Conservation (phyloP, 768 basidiomycete genomes). For the Boletus speciosus region DNA sequence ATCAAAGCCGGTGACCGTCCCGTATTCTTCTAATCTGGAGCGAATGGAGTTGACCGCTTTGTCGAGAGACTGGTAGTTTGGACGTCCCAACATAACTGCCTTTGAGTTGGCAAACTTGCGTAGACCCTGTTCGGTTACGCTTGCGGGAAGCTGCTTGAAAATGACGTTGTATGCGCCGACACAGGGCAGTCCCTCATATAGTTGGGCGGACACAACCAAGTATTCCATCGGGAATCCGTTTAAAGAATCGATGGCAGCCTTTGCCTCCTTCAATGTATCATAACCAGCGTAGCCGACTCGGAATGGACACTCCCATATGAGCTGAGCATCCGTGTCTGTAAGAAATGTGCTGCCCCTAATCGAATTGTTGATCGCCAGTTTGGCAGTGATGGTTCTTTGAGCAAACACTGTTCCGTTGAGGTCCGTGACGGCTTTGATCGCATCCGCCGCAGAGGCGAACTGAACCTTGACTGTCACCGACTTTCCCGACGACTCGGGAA, state of each 20-base stretch:
- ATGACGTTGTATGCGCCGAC: slow-evolving; percentile 60
- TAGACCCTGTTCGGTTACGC: slow-evolving; percentile 40
- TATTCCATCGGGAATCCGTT: slow-evolving; percentile 37
- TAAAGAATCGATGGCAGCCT: slow-evolving; percentile 45
- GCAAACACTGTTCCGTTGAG: slow-evolving; percentile 48
- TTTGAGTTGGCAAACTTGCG: slow-evolving; percentile 44
- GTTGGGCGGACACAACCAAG: slow-evolving; percentile 41
- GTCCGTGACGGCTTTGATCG: slow-evolving; percentile 46
- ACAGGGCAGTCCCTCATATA: slow-evolving; percentile 57
- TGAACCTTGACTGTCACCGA: slow-evolving; percentile 40
- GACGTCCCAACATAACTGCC: slow-evolving; percentile 50
- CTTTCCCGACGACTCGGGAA: slow-evolving; percentile 26
- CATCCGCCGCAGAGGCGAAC: slow-evolving; percentile 47
- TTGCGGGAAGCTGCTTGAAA: slow-evolving; percentile 51
- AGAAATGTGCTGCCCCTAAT: slow-evolving; percentile 37
- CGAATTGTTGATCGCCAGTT: slow-evolving; percentile 41
- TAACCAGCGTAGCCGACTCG: slow-evolving; percentile 65
- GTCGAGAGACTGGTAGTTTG: slow-evolving; percentile 40
- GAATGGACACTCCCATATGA: slow-evolving; percentile 59
- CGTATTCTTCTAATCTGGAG: slow-evolving; percentile 35
- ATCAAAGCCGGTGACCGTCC: slow-evolving; percentile 42
- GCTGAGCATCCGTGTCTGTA: slow-evolving; percentile 51
- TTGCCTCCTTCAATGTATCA: slow-evolving; percentile 43
- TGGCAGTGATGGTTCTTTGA: slow-evolving; percentile 40
- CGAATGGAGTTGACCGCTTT: slow-evolving; percentile 38